These are phyloP conservation scores for Kuraishia piskuri DNA, from an alignment of 805 yeast genomes.

Conservation along the genomic window DNA sequence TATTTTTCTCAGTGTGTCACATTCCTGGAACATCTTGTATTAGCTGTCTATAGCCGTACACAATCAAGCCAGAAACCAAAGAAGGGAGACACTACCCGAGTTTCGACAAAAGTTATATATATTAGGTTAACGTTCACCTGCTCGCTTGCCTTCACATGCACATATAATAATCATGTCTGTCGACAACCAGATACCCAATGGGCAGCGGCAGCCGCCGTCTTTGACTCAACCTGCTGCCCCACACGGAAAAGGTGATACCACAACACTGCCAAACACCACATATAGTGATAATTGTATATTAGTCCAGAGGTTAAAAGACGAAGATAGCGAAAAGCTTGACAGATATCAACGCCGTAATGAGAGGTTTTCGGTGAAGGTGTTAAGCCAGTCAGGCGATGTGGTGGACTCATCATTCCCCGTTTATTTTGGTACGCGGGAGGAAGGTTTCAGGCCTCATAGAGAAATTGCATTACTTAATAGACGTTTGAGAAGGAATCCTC, in stretches of 20 bases:
- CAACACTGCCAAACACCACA: not conserved
- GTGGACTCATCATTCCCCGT: slow-evolving; percentile 13
- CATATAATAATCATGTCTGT: not conserved
- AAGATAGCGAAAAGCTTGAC: not conserved
- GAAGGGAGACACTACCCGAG: too few species aligned
- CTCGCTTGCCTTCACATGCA: not conserved
- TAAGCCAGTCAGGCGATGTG: not conserved
- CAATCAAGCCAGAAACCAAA: not conserved
- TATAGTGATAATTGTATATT: not conserved
- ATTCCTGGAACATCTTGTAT: not conserved
- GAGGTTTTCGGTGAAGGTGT: not conserved
- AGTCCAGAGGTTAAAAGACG: not conserved
- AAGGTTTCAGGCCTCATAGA: slow-evolving; percentile 18
- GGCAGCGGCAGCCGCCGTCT: not conserved
- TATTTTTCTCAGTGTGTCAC: not conserved
- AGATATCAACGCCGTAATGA: not conserved
- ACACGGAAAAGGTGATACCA: not conserved
- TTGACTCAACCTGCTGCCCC: not conserved
- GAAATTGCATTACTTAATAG: slow-evolving; percentile 4
- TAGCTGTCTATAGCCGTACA: not conserved
- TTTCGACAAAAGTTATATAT: too few species aligned
- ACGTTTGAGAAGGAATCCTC: not conserved
- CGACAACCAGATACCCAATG: not conserved
- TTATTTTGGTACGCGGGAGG: slow-evolving; percentile 23
- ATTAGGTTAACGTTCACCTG: too few species aligned